These are phyloP conservation scores for Capsella rubella DNA, from an alignment of 441 rosid species.

Conservation along the genomic window DNA sequence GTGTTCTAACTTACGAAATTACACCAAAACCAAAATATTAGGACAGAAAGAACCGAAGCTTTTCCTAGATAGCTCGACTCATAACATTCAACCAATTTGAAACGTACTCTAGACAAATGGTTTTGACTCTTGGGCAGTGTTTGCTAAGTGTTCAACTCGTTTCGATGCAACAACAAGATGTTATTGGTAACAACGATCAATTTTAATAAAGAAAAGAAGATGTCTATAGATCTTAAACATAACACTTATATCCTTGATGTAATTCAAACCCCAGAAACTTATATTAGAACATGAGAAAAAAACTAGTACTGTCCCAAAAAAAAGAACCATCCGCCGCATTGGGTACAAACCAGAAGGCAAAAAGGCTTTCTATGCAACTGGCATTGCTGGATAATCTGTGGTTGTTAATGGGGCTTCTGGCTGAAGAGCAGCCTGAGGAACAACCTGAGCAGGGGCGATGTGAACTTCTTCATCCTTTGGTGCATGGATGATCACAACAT, in stretches of 20 bases:
- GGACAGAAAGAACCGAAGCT: too few relatives aligned
- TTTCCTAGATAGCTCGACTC: too few relatives aligned
- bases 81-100: too few relatives aligned
- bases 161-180: too few relatives aligned
- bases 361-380: slow-evolving; percentile 26
- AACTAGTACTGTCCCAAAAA: slow-evolving; percentile 2
- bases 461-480: slow-evolving; percentile 57
- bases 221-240: not conserved
- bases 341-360: not conserved
- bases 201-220: not conserved
- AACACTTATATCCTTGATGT: not conserved
- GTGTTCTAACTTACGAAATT: too few relatives aligned
- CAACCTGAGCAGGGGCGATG: not conserved
- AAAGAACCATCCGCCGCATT: not conserved
- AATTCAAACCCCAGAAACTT: not conserved
- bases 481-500: slow-evolving; percentile 63
- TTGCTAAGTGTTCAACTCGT: too few relatives aligned
- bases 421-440: not conserved
- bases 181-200: too few relatives aligned
- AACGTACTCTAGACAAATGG: too few relatives aligned
- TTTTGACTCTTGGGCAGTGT: too few relatives aligned
- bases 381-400: slow-evolving; percentile 56
- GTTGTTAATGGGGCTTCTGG: slow-evolving; percentile 43
- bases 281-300: not conserved
- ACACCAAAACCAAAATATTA: too few relatives aligned